A percentile compares a stretch with the other conserved stretches of the same genome.
These are phyloP conservation scores for Cephalotrichum gorgonifer DNA, from an alignment of 2,329 filamentous ascomycete genomes.

Conservation along the genomic window DNA sequence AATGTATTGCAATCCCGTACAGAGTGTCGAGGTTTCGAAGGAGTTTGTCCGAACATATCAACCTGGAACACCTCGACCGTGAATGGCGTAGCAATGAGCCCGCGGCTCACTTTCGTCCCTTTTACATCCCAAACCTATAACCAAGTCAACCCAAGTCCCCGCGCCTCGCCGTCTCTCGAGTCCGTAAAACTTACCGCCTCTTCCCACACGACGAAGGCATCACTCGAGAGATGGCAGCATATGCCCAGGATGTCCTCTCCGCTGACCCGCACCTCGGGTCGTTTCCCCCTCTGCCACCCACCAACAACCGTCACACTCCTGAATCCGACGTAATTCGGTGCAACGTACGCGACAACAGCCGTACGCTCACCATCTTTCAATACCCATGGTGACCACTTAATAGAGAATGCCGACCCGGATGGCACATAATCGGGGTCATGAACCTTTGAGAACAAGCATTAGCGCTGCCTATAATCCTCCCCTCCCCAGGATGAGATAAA, in stretches of 20 bases:
- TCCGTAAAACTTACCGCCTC: conserved; percentile 26
- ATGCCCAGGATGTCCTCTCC: conserved; percentile 31
- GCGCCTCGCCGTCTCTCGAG: no score
- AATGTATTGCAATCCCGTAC: conserved; percentile 34
- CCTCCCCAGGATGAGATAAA: not conserved
- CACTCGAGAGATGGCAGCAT: conserved; percentile 38
- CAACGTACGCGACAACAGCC: conserved; percentile 38
- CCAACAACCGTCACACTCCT: conserved; percentile 32
- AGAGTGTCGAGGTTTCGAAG: conserved; percentile 22
- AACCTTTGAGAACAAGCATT: conserved; percentile 2
- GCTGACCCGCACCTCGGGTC: conserved; percentile 27
- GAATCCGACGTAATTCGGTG: conserved; percentile 44
- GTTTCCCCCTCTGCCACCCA: conserved; percentile 21
- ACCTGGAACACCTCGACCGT: conserved; percentile 40
- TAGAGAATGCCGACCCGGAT: conserved; percentile 35
- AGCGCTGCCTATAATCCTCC: not conserved
- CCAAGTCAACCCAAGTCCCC: conserved; percentile 7
- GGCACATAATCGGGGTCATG: conserved; percentile 40
- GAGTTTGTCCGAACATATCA: conserved; percentile 20
- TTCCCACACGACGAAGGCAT: conserved; percentile 48
- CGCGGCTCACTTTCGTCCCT: conserved; percentile 31
- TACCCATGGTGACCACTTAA: conserved; percentile 46
- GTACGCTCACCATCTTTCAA: conserved; percentile 18
- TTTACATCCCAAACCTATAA: conserved; percentile 31
- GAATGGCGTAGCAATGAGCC: conserved; percentile 42